These are phyloP conservation scores for Neonectria ditissima DNA, from an alignment of 2,329 filamentous ascomycete genomes.

Conservation along the genomic window DNA sequence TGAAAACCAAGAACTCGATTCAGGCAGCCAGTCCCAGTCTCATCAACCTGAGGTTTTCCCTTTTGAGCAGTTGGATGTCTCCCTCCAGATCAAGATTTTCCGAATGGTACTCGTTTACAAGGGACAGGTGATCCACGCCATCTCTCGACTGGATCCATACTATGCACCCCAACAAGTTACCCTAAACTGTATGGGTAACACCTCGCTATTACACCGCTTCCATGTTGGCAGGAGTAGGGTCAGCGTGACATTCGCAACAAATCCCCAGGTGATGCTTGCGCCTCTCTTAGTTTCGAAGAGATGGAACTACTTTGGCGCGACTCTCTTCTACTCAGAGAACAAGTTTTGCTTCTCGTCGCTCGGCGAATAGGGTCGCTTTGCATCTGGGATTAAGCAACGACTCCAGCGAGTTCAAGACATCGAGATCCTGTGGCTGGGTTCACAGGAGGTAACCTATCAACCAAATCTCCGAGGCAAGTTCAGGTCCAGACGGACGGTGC, in stretches of 20 bases:
- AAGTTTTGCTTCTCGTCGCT: slow-evolving; percentile 65
- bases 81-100: slow-evolving; percentile 53
- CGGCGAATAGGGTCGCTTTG: slow-evolving; percentile 63
- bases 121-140: slow-evolving; percentile 53
- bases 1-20: background rate
- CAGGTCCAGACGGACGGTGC: slow-evolving; percentile 54
- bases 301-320: slow-evolving; percentile 55
- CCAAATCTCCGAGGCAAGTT: slow-evolving; percentile 36
- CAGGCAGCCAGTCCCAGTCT: background rate
- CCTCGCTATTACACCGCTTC: slow-evolving; percentile 53
- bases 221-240: slow-evolving; percentile 50
- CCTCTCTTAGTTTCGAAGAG: slow-evolving; percentile 55
- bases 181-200: slow-evolving; percentile 4
- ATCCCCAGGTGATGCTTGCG: slow-evolving; percentile 53
- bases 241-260: slow-evolving; percentile 48
- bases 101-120: slow-evolving; percentile 51
- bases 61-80: slow-evolving; percentile 48
- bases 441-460: slow-evolving; percentile 45
- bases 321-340: slow-evolving; percentile 62
- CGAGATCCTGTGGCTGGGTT: slow-evolving; percentile 58
- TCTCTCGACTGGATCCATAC: slow-evolving; percentile 58
- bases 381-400: slow-evolving; percentile 54
- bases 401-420: slow-evolving; percentile 58
- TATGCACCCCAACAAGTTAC: slow-evolving; percentile 37
- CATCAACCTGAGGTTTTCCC: slow-evolving; percentile 22